Evolutionary conservation across 805 yeast species (phyloP), one percentile per base, ranked within the genome.

Genomic region (Maudiozyma barnettii): DNA sequence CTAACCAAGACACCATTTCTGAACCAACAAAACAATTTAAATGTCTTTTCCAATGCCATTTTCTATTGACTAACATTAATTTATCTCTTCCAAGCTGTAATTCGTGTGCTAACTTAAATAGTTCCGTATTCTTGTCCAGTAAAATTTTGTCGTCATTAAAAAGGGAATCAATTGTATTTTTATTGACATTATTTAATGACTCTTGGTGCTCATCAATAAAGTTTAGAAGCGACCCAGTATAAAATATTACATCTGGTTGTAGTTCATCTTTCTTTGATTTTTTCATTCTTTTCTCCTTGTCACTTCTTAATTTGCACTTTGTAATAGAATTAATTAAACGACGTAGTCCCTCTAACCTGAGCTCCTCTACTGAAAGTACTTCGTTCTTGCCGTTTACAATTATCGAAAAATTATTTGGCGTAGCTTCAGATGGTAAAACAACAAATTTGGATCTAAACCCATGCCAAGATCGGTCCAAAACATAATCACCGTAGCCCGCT

Each of bases 1-100:
- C 70, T 47, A 91, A 61, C 97, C 98, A 91, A 30, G 79, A 77
- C 0, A 89, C 96, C 51, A 88, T 70, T 45, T 88, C 96, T 51
- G 81, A 78, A 0, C 98, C 98, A 21, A 87, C 63, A 59, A 91
- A 88, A 65, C 95, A 84, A 51, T 83, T 77, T 23, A 74, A 71
- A 60, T 87, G 95, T 4, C 77, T 69, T 51, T 80, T 81, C 78
- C 90, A 79, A 63, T 91, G 98, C 99, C 99, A 91, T 31, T 82
- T 76, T 54, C 97, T 72, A 56, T 88, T 95, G 1, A 77, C 80
- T 35, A 93, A 70, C 19, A 71, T 73, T 7, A 91, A 66, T 8
- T 89, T 90, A 41, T 74, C 71, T 1, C 74, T 70, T 4, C 82
- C 76, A 36, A 48, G 50, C 55, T 83, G 95, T 44, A 91, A 61